Evolutionary conservation across 306 rosid species (phyloP), one percentile per base, ranked within the genome.

Genomic region (Abrus pulchellus): DNA sequence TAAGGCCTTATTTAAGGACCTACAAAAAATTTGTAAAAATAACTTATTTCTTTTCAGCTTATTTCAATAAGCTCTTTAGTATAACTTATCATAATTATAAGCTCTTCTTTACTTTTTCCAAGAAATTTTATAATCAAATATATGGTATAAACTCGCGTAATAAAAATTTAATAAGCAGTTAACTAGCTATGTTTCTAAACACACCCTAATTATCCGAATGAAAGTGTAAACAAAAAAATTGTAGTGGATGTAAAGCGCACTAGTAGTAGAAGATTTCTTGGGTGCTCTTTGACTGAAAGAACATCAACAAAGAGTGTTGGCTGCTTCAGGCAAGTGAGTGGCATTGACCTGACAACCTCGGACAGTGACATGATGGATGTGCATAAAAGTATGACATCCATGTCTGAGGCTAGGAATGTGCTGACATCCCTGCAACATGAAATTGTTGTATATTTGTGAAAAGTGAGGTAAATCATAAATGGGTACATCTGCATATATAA

Each of bases 251-350:
- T 44, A 40, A 47, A 12, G 41, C 53, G 10, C 77, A 90, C 93
- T 34, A 48, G 83, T 48, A 86, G 64, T 11, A 92, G 84, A 77
- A 85, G 79, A 7, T 88, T 43, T 82, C 74, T 85, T 1, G 97
- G 97, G 40, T 79, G 86, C 78, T 92, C 94, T 85, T 92, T 92
- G 6, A 92, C 97, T 0, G 97, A 92, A 57, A 90, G 91, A 5
- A 92, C 97, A 54, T 92, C 97, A 3, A 75, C 94, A 40, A 92
- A 85, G 6, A 92, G 89, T 7, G 83, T 76, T 7, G 85, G 88
- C 36, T 80, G 73, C 69, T 81, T 72, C 34, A 89, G 85, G 41
- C 83, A 77, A 30, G 60, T 28, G 30, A 92, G 66, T 9, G 91
- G 97, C 89, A 90, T 59, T 20, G 92, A 88, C 7, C 68, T 68